Conservation (phyloP, 306 rosid genomes). For the Acacia melanoxylon region DNA sequence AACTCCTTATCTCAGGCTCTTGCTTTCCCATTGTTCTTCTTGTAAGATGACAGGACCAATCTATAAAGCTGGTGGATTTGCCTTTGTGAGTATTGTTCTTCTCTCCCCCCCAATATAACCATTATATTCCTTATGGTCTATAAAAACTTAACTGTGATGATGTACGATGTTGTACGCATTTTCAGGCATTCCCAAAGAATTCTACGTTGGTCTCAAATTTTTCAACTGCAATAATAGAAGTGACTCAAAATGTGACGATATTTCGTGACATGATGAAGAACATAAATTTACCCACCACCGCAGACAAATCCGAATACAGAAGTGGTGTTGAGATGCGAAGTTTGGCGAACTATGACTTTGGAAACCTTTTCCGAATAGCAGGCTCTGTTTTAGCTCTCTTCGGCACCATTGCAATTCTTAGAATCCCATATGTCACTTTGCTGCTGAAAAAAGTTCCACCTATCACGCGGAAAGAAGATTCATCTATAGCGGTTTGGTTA, state of each 20-base stretch:
- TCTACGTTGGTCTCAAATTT: constrained; percentile 38
- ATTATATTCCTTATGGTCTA: no score
- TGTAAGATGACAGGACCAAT: constrained; percentile 40
- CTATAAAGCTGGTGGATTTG: constrained; percentile 41
- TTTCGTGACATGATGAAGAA: neutral
- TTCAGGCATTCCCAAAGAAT: constrained; percentile 43
- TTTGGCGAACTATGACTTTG: neutral
- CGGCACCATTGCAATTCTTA: neutral
- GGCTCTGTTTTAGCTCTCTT: neutral
- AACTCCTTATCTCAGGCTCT: constrained; percentile 36
- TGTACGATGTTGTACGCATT: neutral
- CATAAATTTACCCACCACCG: neutral
- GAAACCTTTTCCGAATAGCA: neutral
- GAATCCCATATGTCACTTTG: no score
- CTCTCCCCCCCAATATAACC: neutral
- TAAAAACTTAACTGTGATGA: neutral
- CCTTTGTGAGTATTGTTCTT: constrained; percentile 38
- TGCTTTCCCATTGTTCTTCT: constrained; percentile 28
- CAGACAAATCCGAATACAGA: neutral
- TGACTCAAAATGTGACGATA: constrained; percentile 19
- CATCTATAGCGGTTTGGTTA: no score
- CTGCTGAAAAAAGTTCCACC: no score
- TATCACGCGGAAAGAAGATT: no score
- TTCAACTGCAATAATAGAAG: constrained; percentile 42
- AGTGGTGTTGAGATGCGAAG: neutral